A percentile compares a stretch with the other conserved stretches of the same genome.
Evolutionary conservation across 2,329 filamentous ascomycete genomes (phyloP).

Genomic region (Didymella glomerata): DNA sequence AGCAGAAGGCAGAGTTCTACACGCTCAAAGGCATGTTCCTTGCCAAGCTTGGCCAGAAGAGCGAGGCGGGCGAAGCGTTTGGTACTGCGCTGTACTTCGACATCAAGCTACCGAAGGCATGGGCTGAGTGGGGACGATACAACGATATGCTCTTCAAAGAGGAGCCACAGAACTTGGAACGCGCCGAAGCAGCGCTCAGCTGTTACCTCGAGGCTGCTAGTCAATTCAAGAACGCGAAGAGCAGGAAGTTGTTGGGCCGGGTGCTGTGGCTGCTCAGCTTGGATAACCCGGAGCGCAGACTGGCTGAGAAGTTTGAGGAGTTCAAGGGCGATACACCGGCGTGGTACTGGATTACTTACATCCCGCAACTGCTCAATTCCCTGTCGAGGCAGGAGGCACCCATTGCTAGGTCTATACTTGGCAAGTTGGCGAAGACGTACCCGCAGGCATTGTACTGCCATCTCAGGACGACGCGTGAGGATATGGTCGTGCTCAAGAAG

Average conservation of each 20-base stretch:
- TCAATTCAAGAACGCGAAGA: slow-evolving; percentile 97
- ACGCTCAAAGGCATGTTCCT: slow-evolving; percentile 99
- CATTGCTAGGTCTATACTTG: slow-evolving; percentile 83
- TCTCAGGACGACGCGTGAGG: slow-evolving; percentile 89
- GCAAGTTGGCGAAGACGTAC: slow-evolving; percentile 94
- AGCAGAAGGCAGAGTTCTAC: slow-evolving; percentile 99
- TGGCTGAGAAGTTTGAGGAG: slow-evolving; percentile 88
- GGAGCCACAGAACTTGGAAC: slow-evolving; percentile 79
- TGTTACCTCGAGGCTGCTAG: slow-evolving; percentile 96
- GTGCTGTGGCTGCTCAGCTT: slow-evolving; percentile 96
- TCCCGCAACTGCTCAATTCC: slow-evolving; percentile 92
- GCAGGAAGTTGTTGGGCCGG: slow-evolving; percentile 88
- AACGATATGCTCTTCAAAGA: slow-evolving; percentile 97
- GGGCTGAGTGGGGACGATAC: slow-evolving; percentile 99
- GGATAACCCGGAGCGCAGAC: slow-evolving; percentile 83
- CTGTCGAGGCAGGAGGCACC: slow-evolving; percentile 90
- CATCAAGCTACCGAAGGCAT: slow-evolving; percentile 92
- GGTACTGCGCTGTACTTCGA: slow-evolving; percentile 96
- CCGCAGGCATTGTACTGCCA: slow-evolving; percentile 96
- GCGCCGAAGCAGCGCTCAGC: slow-evolving; percentile 89
- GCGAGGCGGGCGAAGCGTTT: slow-evolving; percentile 92
- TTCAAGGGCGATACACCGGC: slow-evolving; percentile 97
- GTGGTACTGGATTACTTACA: slow-evolving; percentile 99
- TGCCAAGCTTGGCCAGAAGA: slow-evolving; percentile 88
- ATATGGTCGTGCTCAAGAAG: slow-evolving; percentile 92